Base-by-base conservation (phyloP, 2,329 filamentous ascomycete genomes). In the Dothidotthia symphoricarpi region DNA sequence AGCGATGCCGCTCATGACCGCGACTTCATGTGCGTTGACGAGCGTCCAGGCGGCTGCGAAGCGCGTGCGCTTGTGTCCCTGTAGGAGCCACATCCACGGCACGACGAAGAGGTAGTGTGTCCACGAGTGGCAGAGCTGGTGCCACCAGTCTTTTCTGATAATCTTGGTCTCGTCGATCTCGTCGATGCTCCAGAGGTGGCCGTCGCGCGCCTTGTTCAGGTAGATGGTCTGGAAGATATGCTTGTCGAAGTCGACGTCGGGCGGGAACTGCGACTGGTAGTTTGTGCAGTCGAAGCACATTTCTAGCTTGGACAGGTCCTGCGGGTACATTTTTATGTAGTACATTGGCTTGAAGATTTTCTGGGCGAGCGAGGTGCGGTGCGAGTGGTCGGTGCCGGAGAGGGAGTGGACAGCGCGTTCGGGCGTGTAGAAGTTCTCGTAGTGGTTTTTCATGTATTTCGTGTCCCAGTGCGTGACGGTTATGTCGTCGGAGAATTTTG, bases 231-330 rank as follows among this genome's bases (percentile, higher is more conserved):
- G 83, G 59, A 85, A 88, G 12, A 88, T 76, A 52, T 86, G 82
- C 34, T 77, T 71, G 16, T 78, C 74, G 35, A 77, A 75, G 0
- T 73, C 71, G 0, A 77, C 69, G 2, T 70, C 62, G 1, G 80
- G 79, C 4, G 65, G 64, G 46, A 88, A 84, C 57, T 88, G 84
- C 29, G 81, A 75, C 59, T 88, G 84, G 64, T 88, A 87, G 59
- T 86, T 85, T 25, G 81, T 83, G 67, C 82, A 85, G 62, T 88
- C 83, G 64, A 87, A 88, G 39, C 77, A 83, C 74, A 71, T 80
- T 58, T 79, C 77, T 24, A 73, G 75, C 60, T 80, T 77, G 2
- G 69, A 75, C 1, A 72, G 70, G 49, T 82, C 75, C 11, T 74
- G 43, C 0, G 70, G 63, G 57, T 84, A 83, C 35, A 73, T 75